Base-by-base conservation (phyloP, 805 yeast species). In the Metschnikowia kunwiensis region DNA sequence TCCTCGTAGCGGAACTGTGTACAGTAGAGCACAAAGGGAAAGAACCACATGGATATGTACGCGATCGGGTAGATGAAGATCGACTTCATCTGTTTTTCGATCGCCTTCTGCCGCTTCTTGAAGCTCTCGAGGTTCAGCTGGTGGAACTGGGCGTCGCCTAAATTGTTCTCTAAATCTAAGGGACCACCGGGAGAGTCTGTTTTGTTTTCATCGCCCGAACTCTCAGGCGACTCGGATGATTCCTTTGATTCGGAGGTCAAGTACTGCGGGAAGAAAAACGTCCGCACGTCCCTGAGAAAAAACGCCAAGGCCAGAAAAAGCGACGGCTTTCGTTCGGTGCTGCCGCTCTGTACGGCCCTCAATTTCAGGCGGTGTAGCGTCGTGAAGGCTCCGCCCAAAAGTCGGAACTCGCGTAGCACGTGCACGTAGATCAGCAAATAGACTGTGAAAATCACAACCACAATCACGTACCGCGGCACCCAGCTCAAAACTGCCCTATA, bases 31-130 rank as follows among this genome's bases (percentile, higher is more conserved):
- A 81, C 72, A 42, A 86, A 74, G 2, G 96, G 96, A 46, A 84
- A 80, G 14, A 82, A 53, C 97, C 97, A 88, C 30, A 87, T 60
- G 18, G 83, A 68, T 40, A 86, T 69, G 58, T 86, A 88, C 2
- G 95, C 82, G 27, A 82, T 63, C 3, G 97, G 97, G 55, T 88
- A 88, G 30, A 88, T 70, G 58, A 88, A 86, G 31, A 88, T 81
- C 21, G 82, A 71, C 50, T 79, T 79, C 74, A 86, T 78, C 61
- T 88, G 95, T 38, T 79, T 78, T 54, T 82, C 78, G 33, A 88
- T 84, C 43, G 75, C 72, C 19, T 72, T 60, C 46, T 87, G 79
- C 13, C 93, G 68, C 24, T 71, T 63, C 41, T 81, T 74, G 56
- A 86, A 79, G 41, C 72, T 72, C 24, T 66, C 71, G 57, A 83